These are phyloP conservation scores for Rhodotorula mucilaginosa DNA, from an alignment of 1,284 basidiomycete genomes.

Conservation along the genomic window DNA sequence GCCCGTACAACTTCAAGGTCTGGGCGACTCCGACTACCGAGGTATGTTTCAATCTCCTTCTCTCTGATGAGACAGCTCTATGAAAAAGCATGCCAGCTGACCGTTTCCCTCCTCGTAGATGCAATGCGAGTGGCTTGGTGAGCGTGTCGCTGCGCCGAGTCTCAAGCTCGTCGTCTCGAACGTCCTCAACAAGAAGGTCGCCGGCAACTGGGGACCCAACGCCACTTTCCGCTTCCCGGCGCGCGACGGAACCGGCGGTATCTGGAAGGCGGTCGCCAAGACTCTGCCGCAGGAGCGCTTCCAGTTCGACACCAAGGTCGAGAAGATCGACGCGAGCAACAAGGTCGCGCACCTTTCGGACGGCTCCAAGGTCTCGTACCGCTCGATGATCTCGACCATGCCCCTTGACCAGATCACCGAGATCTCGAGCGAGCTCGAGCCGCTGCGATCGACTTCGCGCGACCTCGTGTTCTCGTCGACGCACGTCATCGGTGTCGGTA, in stretches of 20 bases:
- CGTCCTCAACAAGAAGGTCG: constrained; percentile 55
- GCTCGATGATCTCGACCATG: constrained; percentile 55
- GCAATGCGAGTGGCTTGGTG: constrained; percentile 59
- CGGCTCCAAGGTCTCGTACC: constrained; percentile 53
- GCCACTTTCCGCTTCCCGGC: constrained; percentile 58
- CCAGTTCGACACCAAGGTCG: constrained; percentile 50
- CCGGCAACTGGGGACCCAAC: constrained; percentile 57
- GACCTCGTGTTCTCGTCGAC: constrained; percentile 55
- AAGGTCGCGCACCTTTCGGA: constrained; percentile 52
- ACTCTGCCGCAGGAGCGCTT: constrained; percentile 52
- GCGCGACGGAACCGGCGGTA: constrained; percentile 56
- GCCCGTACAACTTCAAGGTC: constrained; percentile 59
- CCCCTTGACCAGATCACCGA: constrained; percentile 53
- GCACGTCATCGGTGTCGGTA: constrained; percentile 57
- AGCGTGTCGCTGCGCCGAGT: constrained; percentile 56
- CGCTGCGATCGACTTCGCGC: constrained; percentile 50
- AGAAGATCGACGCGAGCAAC: constrained; percentile 50
- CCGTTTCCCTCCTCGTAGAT: constrained; percentile 44
- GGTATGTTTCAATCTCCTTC: constrained; percentile 14
- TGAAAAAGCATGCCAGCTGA: neutral
- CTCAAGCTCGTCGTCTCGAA: constrained; percentile 56
- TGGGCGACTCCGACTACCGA: constrained; percentile 56
- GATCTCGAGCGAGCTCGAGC: constrained; percentile 47
- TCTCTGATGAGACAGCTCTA: neutral
- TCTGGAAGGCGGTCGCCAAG: constrained; percentile 57